phyloP scores from a whole-genome alignment of 2,329 filamentous ascomycete genomes.

The Tolypocladium cylindrosporum region DNA sequence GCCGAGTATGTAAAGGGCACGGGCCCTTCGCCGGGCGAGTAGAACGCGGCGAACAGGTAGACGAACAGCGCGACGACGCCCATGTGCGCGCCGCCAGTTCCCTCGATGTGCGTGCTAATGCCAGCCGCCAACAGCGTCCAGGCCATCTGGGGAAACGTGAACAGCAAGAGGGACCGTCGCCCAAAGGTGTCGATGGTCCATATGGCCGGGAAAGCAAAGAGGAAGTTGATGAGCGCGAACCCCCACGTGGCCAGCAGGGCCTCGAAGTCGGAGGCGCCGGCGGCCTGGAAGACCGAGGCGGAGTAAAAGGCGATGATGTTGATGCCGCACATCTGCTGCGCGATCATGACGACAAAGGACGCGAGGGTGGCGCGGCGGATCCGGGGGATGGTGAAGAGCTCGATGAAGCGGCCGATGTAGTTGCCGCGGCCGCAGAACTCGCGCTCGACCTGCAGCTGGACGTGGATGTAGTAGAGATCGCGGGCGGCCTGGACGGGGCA shows the following conservation, averaged over 20 bases:
- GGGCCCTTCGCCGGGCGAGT: slow-evolving; percentile 48
- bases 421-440: slow-evolving; percentile 39
- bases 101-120: slow-evolving; percentile 42
- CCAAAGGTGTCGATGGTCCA: slow-evolving; percentile 51
- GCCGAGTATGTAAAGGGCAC: slow-evolving; percentile 61
- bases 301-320: slow-evolving; percentile 73
- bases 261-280: slow-evolving; percentile 43
- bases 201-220: slow-evolving; percentile 48
- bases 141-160: slow-evolving; percentile 32
- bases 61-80: slow-evolving; percentile 46
- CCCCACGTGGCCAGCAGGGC: slow-evolving; percentile 51
- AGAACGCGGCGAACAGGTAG: slow-evolving; percentile 43
- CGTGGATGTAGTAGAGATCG: slow-evolving; percentile 55
- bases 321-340: slow-evolving; percentile 60
- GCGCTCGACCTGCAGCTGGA: slow-evolving; percentile 51
- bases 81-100: slow-evolving; percentile 18
- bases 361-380: slow-evolving; percentile 65
- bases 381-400: slow-evolving; percentile 60
- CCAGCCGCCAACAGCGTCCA: slow-evolving; percentile 30
- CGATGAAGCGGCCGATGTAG: slow-evolving; percentile 51
- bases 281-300: slow-evolving; percentile 48
- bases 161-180: slow-evolving; percentile 36
- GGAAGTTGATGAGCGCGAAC: slow-evolving; percentile 47
- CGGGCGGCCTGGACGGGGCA: slow-evolving; percentile 47
- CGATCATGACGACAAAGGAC: slow-evolving; percentile 71